Percentiles rank a stretch among this genome's conserved stretches.
phyloP scores from a whole-genome alignment of 2,329 filamentous ascomycete species.

The Coniochaeta ligniaria region DNA sequence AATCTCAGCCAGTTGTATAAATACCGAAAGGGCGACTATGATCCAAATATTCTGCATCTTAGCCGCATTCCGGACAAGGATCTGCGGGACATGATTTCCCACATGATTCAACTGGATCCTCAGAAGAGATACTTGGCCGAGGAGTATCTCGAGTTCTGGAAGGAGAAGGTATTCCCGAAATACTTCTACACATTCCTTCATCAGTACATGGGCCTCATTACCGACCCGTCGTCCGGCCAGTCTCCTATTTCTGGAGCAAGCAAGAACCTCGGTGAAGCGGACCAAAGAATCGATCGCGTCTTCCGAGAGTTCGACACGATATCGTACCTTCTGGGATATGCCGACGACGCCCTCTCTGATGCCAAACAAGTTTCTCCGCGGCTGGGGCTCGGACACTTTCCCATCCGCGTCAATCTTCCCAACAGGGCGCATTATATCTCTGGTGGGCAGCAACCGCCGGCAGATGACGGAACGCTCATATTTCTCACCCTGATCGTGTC shows the following conservation, averaged over 20 bases:
- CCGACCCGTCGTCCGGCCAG: conserved; percentile 77
- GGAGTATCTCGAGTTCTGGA: conserved; percentile 89
- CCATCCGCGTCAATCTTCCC: conserved; percentile 78
- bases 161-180: conserved; percentile 82
- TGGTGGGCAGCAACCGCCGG: conserved; percentile 50
- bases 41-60: conserved; percentile 73
- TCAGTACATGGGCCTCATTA: conserved; percentile 95
- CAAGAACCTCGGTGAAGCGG: conserved; percentile 75
- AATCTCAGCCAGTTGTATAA: conserved; percentile 94
- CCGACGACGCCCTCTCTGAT: conserved; percentile 28
- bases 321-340: conserved; percentile 81
- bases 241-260: conserved; percentile 60
- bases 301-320: conserved; percentile 98
- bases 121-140: conserved; percentile 88
- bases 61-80: conserved; percentile 83
- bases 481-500: conserved; percentile 86
- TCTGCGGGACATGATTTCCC: conserved; percentile 79
- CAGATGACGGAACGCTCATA: conserved; percentile 86
- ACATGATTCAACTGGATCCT: conserved; percentile 95
- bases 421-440: conserved; percentile 70
- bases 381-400: conserved; percentile 59
- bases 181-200: conserved; percentile 98
- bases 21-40: conserved; percentile 87
- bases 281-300: conserved; percentile 89
- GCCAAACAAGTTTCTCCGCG: conserved; percentile 31